These are phyloP conservation scores for Candida bentonensis DNA, from an alignment of 805 yeast genomes.

Conservation along the genomic window DNA sequence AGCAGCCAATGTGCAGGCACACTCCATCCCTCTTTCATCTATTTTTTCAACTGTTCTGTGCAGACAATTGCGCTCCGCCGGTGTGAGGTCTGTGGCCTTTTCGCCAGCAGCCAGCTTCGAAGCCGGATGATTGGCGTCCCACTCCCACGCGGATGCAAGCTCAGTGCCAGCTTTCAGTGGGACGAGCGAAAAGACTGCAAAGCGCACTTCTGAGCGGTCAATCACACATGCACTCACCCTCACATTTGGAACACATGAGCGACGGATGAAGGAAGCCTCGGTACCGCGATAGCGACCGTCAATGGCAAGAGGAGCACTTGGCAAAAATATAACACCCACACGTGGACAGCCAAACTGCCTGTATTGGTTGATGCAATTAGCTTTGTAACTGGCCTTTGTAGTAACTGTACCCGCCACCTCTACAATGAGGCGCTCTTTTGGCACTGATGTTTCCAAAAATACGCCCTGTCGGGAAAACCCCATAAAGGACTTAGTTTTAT, in stretches of 20 bases:
- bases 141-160: conserved; percentile 71
- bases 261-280: conserved; percentile 56
- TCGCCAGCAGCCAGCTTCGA: conserved; percentile 33
- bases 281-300: conserved; percentile 78
- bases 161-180: conserved; percentile 56
- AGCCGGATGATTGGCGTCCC: conserved; percentile 75
- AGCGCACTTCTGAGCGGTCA: conserved; percentile 27
- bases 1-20: conserved; percentile 15
- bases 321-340: conserved; percentile 40
- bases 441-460: conserved; percentile 28
- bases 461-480: conserved; percentile 64
- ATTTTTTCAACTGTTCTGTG: conserved; percentile 9
- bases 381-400: conserved; percentile 45
- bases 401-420: conserved; percentile 67
- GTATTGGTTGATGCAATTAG: conserved; percentile 65
- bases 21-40: conserved; percentile 16
- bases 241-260: conserved; percentile 67
- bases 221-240: conserved; percentile 35
- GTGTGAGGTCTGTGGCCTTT: conserved; percentile 11
- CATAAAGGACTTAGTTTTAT: conserved; percentile 39
- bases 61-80: conserved; percentile 11
- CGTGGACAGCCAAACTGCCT: conserved; percentile 54
- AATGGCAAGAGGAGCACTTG: conserved; percentile 47
- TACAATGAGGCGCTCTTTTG: conserved; percentile 35
- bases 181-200: conserved; percentile 41